Conservation (phyloP, 495 filamentous ascomycete species). For the Tuber indicum region DNA sequence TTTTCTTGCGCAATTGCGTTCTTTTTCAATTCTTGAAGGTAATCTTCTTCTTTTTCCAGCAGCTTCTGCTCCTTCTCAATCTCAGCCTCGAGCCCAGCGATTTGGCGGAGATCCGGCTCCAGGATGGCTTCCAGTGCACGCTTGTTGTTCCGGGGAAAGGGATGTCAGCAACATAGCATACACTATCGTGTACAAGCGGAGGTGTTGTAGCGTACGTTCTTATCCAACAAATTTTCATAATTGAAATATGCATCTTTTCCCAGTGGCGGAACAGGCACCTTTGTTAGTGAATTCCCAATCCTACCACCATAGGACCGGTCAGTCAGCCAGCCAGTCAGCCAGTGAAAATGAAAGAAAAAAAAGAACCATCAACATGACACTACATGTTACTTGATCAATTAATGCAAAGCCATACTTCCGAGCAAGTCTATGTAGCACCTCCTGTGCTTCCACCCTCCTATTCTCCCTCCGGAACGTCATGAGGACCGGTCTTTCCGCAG, state of each 20-base stretch:
- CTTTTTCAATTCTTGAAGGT: slow-evolving; percentile 24
- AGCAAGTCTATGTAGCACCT: slow-evolving; percentile 14
- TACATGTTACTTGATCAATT: not conserved
- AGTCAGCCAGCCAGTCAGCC: not conserved
- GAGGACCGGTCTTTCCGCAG: slow-evolving; percentile 31
- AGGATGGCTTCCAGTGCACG: slow-evolving; percentile 32
- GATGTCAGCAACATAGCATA: slow-evolving; percentile 10
- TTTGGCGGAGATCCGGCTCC: slow-evolving; percentile 34
- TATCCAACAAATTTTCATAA: slow-evolving; percentile 34
- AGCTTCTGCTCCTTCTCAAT: slow-evolving; percentile 28
- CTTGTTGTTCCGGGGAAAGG: slow-evolving; percentile 10
- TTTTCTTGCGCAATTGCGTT: slow-evolving; percentile 34
- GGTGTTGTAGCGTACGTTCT: slow-evolving; percentile 22
- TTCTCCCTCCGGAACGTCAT: slow-evolving; percentile 35
- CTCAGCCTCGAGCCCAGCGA: slow-evolving; percentile 35
- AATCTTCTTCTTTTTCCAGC: slow-evolving; percentile 27
- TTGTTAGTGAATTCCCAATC: slow-evolving; percentile 24
- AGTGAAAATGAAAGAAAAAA: not conserved
- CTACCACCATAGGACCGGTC: not conserved
- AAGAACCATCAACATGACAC: not conserved
- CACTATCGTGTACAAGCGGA: not conserved
- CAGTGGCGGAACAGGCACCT: slow-evolving; percentile 31
- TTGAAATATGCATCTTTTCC: slow-evolving; percentile 32
- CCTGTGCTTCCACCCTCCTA: slow-evolving; percentile 29
- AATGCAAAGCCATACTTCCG: slow-evolving; percentile 20